Percentiles rank a stretch among this genome's conserved stretches.
phyloP scores from a whole-genome alignment of 306 rosid genomes.

The Nissolia schottii region DNA sequence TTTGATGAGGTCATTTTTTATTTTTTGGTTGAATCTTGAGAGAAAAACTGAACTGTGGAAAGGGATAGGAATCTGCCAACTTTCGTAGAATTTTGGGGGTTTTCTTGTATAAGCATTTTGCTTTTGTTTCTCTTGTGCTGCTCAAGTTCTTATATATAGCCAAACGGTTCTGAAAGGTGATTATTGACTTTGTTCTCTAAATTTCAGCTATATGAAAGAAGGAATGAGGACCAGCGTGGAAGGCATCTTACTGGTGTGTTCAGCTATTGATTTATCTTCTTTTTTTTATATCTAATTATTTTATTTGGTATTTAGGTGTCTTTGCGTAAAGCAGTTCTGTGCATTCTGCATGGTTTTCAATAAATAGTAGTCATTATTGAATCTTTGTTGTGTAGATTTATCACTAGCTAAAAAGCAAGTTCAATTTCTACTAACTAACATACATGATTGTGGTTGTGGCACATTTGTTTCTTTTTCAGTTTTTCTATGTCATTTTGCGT shows the following conservation, averaged over 20 bases:
- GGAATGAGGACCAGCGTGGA: too few species aligned
- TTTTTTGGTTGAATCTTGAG: too few species aligned
- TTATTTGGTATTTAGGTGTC: neutral
- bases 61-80: too few species aligned
- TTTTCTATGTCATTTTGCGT: neutral
- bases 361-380: neutral
- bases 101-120: neutral
- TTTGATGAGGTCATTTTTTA: too few species aligned
- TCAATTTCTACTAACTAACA: neutral
- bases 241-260: conserved; percentile 81
- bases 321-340: neutral
- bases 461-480: neutral
- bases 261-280: neutral
- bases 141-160: too few species aligned
- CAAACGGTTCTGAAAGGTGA: neutral
- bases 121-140: neutral
- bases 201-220: too few species aligned
- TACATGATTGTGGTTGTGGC: too few species aligned
- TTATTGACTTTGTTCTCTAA: conserved; percentile 10
- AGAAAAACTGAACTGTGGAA: too few species aligned
- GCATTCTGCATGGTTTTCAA: neutral
- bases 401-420: neutral
- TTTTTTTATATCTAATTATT: neutral
- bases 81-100: neutral
- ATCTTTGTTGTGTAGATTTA: neutral